These are phyloP conservation scores for Myxozyma monticola DNA, from an alignment of 805 yeast species.

Conservation along the genomic window DNA sequence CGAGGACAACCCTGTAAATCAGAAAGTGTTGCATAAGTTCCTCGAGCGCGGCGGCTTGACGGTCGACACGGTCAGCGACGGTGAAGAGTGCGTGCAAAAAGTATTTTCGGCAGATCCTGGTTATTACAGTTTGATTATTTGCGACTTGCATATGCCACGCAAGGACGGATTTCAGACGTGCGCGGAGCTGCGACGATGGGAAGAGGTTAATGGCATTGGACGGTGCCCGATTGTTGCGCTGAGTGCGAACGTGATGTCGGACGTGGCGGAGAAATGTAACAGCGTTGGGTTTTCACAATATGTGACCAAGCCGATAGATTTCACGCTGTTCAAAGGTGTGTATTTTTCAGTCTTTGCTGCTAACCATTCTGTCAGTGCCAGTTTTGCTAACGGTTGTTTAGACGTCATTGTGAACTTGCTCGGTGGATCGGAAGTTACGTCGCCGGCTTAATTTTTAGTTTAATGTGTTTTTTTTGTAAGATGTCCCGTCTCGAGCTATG, in stretches of 20 bases:
- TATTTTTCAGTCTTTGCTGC: background rate
- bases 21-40: slow-evolving; percentile 68
- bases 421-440: no score
- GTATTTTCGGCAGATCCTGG: slow-evolving; percentile 30
- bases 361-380: background rate
- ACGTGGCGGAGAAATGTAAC: slow-evolving; percentile 36
- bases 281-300: slow-evolving; percentile 37
- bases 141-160: slow-evolving; percentile 42
- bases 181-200: slow-evolving; percentile 39
- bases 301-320: slow-evolving; percentile 40
- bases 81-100: slow-evolving; percentile 36
- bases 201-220: slow-evolving; percentile 21
- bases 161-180: slow-evolving; percentile 41
- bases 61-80: slow-evolving; percentile 38
- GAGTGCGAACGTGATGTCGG: slow-evolving; percentile 41
- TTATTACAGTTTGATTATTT: slow-evolving; percentile 35
- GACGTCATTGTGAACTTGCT: slow-evolving; percentile 18
- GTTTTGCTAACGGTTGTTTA: background rate
- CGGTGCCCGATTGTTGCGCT: slow-evolving; percentile 38
- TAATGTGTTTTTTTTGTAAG: no score
- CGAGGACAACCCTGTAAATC: slow-evolving; percentile 86
- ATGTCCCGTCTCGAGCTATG: no score
- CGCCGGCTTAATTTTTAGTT: no score
- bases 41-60: slow-evolving; percentile 36
- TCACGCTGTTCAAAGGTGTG: slow-evolving; percentile 33